Evolutionary conservation across 2,329 filamentous ascomycete genomes (phyloP).

Genomic region (Cercospora berteroae): DNA sequence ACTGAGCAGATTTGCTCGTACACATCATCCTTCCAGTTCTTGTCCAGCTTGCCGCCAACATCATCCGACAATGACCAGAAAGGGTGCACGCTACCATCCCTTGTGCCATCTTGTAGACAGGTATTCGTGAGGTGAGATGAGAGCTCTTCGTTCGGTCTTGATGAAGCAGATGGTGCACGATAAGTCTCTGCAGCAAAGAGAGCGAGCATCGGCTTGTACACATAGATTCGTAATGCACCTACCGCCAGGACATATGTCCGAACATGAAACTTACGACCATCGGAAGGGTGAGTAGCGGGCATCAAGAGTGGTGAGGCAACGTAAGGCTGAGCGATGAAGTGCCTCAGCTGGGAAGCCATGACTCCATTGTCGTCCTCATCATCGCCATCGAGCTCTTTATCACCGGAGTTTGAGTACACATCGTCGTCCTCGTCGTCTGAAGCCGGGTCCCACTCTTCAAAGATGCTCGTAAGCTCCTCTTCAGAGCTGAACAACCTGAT

Average conservation of each 20-base stretch:
- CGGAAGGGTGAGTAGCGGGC: slow-evolving; percentile 44
- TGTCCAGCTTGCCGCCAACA: slow-evolving; percentile 30
- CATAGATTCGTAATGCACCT: slow-evolving; percentile 75
- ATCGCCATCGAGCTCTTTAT: slow-evolving; percentile 31
- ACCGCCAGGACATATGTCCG: slow-evolving; percentile 83
- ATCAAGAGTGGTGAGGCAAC: slow-evolving; percentile 83
- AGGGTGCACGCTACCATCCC: slow-evolving; percentile 65
- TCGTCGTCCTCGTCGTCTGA: slow-evolving; percentile 64
- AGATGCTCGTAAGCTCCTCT: slow-evolving; percentile 79
- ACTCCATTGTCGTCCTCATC: slow-evolving; percentile 55
- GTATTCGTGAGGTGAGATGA: slow-evolving; percentile 89
- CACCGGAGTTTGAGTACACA: slow-evolving; percentile 22
- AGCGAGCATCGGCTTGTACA: slow-evolving; percentile 88
- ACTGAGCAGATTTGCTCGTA: slow-evolving; percentile 71
- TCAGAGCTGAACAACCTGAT: slow-evolving; percentile 86
- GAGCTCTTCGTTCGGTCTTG: slow-evolving; percentile 53
- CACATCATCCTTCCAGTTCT: slow-evolving; percentile 58
- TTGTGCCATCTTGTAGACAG: slow-evolving; percentile 67
- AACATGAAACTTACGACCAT: slow-evolving; percentile 86
- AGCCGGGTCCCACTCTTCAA: slow-evolving; percentile 85
- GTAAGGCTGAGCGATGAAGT: slow-evolving; percentile 95
- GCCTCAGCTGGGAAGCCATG: slow-evolving; percentile 84
- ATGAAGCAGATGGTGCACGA: slow-evolving; percentile 55
- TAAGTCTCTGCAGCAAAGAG: slow-evolving; percentile 82
- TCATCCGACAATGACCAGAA: slow-evolving; percentile 67